Conservation (phyloP, 2,329 filamentous ascomycete species). For the Metarhizium humberi region DNA sequence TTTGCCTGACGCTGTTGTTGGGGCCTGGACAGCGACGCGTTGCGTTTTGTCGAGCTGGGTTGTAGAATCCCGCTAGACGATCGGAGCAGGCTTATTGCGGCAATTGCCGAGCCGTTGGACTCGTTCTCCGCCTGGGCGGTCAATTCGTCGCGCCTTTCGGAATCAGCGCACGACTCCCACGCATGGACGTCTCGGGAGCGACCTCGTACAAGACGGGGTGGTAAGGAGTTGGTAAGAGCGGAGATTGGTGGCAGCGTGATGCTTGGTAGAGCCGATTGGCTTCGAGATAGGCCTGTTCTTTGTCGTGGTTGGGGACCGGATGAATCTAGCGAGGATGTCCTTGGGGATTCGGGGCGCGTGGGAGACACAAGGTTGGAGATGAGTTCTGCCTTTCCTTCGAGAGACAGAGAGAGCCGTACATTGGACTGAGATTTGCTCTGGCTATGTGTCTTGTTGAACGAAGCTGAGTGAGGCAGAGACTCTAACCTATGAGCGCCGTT, state of each 20-base stretch:
- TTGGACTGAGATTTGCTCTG: conserved; percentile 32
- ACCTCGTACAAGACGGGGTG: conserved; percentile 52
- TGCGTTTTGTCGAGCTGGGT: conserved; percentile 56
- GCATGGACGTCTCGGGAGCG: conserved; percentile 79
- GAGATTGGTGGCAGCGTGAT: conserved; percentile 50
- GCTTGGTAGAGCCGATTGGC: conserved; percentile 56
- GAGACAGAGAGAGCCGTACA: conserved; percentile 71
- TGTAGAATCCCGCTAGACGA: conserved; percentile 51
- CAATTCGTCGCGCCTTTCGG: conserved; percentile 67
- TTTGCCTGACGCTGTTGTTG: conserved; percentile 36
- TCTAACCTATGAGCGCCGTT: conserved; percentile 25
- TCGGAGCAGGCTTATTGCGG: conserved; percentile 71
- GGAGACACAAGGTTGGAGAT: conserved; percentile 62
- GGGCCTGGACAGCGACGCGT: conserved; percentile 34
- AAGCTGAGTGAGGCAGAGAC: conserved; percentile 33
- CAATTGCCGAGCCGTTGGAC: conserved; percentile 66
- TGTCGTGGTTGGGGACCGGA: conserved; percentile 38
- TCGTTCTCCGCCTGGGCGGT: conserved; percentile 76
- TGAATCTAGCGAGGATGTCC: conserved; percentile 36
- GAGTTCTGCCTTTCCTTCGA: conserved; percentile 86
- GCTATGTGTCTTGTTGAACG: conserved; percentile 30
- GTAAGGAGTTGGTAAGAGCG: conserved; percentile 40
- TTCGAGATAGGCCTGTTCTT: conserved; percentile 51
- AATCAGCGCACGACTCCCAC: conserved; percentile 87
- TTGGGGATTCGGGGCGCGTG: conserved; percentile 39